phyloP scores from a whole-genome alignment of 257 asterid species.

The Rubia yunnanensis region DNA sequence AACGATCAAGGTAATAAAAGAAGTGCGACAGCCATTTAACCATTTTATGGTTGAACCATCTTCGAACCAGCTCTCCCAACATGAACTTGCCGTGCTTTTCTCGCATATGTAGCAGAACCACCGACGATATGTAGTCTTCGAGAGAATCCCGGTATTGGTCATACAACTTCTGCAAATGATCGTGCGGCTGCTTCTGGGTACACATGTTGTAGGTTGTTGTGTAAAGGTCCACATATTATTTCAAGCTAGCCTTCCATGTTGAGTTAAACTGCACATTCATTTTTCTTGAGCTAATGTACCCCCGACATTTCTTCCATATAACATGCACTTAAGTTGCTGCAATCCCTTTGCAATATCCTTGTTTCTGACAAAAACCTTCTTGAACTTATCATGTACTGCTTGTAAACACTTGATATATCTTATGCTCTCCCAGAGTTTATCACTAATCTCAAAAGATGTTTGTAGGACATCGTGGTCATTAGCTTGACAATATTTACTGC shows the following conservation, averaged over 20 bases:
- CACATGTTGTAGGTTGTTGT: neutral
- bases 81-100: neutral
- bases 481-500: constrained; percentile 74
- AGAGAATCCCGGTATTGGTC: neutral
- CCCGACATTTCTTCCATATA: too few relatives aligned
- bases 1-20: neutral
- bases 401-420: constrained; percentile 56
- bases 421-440: constrained; percentile 62
- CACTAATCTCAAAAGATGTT: constrained; percentile 47
- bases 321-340: too few relatives aligned
- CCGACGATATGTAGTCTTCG: neutral
- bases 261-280: too few relatives aligned
- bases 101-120: neutral
- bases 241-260: neutral
- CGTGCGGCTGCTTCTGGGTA: neutral
- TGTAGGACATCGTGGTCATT: constrained; percentile 72
- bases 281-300: neutral
- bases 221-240: neutral
- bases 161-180: neutral
- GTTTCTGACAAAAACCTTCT: too few relatives aligned
- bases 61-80: neutral
- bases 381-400: constrained; percentile 60
- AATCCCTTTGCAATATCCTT: too few relatives aligned
- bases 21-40: neutral
- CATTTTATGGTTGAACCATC: constrained; percentile 5